Evolutionary conservation across 495 filamentous ascomycete genomes (phyloP).

Genomic region (Zalerion maritima): DNA sequence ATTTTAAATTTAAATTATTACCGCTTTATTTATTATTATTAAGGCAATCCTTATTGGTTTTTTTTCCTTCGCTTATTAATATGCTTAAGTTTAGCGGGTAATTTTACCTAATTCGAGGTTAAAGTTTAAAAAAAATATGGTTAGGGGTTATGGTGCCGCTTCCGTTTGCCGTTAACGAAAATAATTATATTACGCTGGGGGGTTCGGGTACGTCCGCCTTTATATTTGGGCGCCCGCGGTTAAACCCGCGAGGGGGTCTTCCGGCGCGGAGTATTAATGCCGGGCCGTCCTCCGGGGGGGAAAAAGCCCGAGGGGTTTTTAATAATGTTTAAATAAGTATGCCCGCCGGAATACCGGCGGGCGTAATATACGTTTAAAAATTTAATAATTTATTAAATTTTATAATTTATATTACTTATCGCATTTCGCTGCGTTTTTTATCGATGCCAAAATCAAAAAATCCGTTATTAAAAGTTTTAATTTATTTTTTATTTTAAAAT

Average conservation of each 20-base stretch:
- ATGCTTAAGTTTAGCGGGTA: constrained; percentile 64
- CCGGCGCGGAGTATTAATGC: constrained; percentile 28
- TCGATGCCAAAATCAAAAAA: constrained; percentile 60
- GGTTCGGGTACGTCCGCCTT: constrained; percentile 26
- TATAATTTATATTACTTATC: constrained; percentile 64
- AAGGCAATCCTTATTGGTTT: constrained; percentile 58
- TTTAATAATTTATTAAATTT: constrained; percentile 62
- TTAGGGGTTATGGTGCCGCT: constrained; percentile 8
- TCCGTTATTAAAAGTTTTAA: constrained; percentile 61
- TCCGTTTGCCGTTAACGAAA: constrained; percentile 8
- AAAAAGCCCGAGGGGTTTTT: constrained; percentile 30
- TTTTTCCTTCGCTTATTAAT: constrained; percentile 64
- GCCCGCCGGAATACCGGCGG: constrained; percentile 46
- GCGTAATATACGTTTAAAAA: constrained; percentile 60
- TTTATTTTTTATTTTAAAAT: constrained; percentile 22
- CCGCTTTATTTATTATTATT: constrained; percentile 59
- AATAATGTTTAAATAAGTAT: constrained; percentile 55
- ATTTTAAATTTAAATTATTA: constrained; percentile 62
- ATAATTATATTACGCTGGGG: constrained; percentile 29
- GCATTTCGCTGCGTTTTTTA: constrained; percentile 60
- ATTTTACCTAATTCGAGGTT: constrained; percentile 55
- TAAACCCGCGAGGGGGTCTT: too few relatives aligned
- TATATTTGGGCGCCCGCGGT: constrained; percentile 27
- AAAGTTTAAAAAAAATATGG: constrained; percentile 23
- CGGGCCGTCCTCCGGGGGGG: too few relatives aligned